Conservation (phyloP, 1,284 basidiomycete species). For the Cryptococcus depauperatus region DNA sequence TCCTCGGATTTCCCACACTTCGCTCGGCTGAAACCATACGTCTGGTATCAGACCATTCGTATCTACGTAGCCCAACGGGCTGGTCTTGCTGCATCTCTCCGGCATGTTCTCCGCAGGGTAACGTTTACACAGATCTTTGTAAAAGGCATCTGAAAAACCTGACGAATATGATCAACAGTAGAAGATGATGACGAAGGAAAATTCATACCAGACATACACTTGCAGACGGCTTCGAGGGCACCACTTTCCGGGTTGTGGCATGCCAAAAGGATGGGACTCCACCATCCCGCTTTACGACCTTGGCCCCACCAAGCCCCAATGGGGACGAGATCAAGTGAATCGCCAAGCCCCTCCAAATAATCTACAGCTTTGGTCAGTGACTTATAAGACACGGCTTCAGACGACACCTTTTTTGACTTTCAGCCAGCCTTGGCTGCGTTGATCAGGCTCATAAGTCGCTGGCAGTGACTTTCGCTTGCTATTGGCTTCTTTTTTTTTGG, state of each 20-base stretch:
- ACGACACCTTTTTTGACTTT: slow-evolving; percentile 63
- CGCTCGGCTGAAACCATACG: slow-evolving; percentile 73
- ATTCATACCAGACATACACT: slow-evolving; percentile 50
- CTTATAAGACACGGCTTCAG: slow-evolving; percentile 52
- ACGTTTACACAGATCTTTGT: slow-evolving; percentile 61
- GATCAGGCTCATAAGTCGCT: slow-evolving; percentile 82
- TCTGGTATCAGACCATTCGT: slow-evolving; percentile 68
- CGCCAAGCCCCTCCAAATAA: slow-evolving; percentile 48
- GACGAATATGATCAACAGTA: slow-evolving; percentile 20
- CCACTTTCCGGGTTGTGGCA: slow-evolving; percentile 65
- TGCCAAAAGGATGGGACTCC: slow-evolving; percentile 82
- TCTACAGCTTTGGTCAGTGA: slow-evolving; percentile 17
- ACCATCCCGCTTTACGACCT: slow-evolving; percentile 87
- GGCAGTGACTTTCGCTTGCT: slow-evolving; percentile 62
- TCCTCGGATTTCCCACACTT: slow-evolving; percentile 87
- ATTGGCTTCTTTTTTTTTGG: slow-evolving; percentile 22
- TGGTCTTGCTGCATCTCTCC: slow-evolving; percentile 55
- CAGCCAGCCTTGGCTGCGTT: slow-evolving; percentile 56
- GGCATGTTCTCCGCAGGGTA: slow-evolving; percentile 55
- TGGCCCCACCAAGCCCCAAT: slow-evolving; percentile 84
- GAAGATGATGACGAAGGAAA: too few species aligned
- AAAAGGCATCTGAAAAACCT: slow-evolving; percentile 84
- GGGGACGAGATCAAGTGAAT: slow-evolving; percentile 56
- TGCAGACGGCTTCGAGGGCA: slow-evolving; percentile 70
- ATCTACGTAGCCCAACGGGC: slow-evolving; percentile 59